Conservation (phyloP, 169 alveolate genomes). For the Eimeria necatrix region DNA sequence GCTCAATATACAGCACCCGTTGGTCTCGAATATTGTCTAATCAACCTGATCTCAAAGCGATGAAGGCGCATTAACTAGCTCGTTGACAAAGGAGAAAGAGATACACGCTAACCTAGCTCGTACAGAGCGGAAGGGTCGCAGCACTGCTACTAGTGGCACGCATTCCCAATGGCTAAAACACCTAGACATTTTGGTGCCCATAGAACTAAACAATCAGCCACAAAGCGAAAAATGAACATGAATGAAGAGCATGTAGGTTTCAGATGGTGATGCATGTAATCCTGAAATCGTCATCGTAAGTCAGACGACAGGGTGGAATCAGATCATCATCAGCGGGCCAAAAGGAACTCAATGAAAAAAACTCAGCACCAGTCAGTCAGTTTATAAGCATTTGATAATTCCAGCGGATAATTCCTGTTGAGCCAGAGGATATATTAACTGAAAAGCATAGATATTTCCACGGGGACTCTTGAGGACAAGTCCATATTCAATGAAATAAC, state of each 20-base stretch:
- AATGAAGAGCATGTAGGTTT: background rate
- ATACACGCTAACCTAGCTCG: background rate
- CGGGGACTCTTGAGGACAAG: too few species aligned
- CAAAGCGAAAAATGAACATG: background rate
- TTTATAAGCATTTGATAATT: too few species aligned
- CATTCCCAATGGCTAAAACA: slow-evolving; percentile 29
- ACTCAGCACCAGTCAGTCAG: too few species aligned
- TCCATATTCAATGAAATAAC: too few species aligned
- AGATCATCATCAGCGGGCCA: background rate
- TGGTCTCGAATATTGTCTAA: slow-evolving; percentile 56
- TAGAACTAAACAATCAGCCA: too few species aligned
- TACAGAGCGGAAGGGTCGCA: slow-evolving; percentile 75
- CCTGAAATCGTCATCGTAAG: slow-evolving; percentile 8
- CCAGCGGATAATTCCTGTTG: too few species aligned
- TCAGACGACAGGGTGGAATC: slow-evolving; percentile 26
- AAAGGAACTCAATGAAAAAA: background rate
- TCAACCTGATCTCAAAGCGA: background rate
- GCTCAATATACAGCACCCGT: slow-evolving; percentile 69
- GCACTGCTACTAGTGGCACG: slow-evolving; percentile 9
- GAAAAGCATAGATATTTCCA: too few species aligned
- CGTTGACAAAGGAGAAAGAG: too few species aligned
- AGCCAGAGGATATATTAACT: too few species aligned
- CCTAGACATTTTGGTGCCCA: too few species aligned
- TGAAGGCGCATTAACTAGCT: too few species aligned
- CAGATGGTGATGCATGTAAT: slow-evolving; percentile 72